phyloP scores from a whole-genome alignment of 805 yeast genomes.

The Sugiyamaella lignohabitans region DNA sequence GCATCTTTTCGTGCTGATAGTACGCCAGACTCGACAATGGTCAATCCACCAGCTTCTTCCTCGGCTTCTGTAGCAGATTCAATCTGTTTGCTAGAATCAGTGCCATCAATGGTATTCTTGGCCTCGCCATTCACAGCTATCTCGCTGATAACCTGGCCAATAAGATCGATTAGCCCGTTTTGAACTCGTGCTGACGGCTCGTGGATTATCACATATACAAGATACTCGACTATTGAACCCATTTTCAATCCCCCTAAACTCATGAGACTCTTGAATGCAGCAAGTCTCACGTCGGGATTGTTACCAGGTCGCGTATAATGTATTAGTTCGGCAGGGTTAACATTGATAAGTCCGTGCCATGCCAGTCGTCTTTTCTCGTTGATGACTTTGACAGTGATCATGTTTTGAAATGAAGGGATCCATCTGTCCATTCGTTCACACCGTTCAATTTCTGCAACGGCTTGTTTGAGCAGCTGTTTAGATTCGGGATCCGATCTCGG shows the following conservation, averaged over 20 bases:
- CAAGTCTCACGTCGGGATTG: conserved; percentile 49
- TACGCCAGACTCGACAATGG: conserved; percentile 36
- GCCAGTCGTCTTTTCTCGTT: conserved; percentile 55
- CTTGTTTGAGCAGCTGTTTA: conserved; percentile 36
- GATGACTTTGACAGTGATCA: conserved; percentile 51
- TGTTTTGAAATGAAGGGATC: conserved; percentile 66
- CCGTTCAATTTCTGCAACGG: conserved; percentile 64
- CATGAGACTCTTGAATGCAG: conserved; percentile 66
- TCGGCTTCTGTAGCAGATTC: too few species aligned
- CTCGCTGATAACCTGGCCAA: conserved; percentile 51
- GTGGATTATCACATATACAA: conserved; percentile 49
- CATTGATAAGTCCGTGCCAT: conserved; percentile 44
- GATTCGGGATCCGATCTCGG: conserved; percentile 8
- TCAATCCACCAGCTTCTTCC: conserved; percentile 11
- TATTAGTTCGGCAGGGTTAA: conserved; percentile 51
- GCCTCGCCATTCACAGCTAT: conserved; percentile 57
- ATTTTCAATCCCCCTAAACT: conserved; percentile 73
- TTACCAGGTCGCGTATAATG: conserved; percentile 44
- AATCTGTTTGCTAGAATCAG: neutral
- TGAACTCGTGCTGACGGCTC: conserved; percentile 52
- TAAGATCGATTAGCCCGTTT: conserved; percentile 40
- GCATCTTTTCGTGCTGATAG: conserved; percentile 53
- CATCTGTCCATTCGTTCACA: conserved; percentile 75
- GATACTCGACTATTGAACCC: conserved; percentile 50
- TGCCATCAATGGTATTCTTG: neutral